These are phyloP conservation scores for Termitomyces sp. DNA, from an alignment of 1,284 basidiomycete species.

Conservation along the genomic window DNA sequence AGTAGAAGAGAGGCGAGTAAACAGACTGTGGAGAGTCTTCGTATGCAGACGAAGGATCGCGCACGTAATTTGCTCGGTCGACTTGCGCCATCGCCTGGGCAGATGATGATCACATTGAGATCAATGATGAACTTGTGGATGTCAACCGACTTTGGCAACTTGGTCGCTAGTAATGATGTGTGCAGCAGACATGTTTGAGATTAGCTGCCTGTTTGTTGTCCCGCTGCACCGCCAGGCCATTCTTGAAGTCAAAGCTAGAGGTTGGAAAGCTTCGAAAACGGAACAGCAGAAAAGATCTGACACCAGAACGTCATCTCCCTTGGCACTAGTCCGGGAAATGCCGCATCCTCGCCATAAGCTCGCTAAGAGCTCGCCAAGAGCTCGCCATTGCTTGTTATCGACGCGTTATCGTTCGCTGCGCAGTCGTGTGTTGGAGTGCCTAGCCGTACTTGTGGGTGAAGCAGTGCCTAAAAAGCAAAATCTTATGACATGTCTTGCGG, in stretches of 20 bases:
- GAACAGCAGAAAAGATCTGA: not conserved
- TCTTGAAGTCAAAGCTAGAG: not conserved
- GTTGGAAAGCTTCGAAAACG: too few species aligned
- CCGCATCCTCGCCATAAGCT: not conserved
- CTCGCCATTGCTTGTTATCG: not conserved
- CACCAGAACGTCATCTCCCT: not conserved
- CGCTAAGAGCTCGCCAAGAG: not conserved
- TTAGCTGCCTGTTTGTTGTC: slow-evolving; percentile 62
- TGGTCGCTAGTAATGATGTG: slow-evolving; percentile 53
- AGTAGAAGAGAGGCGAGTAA: not conserved
- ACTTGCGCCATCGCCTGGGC: slow-evolving; percentile 70
- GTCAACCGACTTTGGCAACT: slow-evolving; percentile 38
- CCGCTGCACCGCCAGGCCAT: slow-evolving; percentile 86
- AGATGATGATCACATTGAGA: not conserved
- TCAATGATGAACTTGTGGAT: not conserved
- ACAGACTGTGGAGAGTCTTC: slow-evolving; percentile 74
- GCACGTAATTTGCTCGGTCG: slow-evolving; percentile 74
- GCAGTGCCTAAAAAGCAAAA: too few species aligned
- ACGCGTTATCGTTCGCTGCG: too few species aligned
- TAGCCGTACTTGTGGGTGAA: too few species aligned
- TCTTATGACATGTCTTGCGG: not conserved
- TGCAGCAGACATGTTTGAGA: slow-evolving; percentile 56
- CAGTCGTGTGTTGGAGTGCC: not conserved
- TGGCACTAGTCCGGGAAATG: not conserved
- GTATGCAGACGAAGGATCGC: slow-evolving; percentile 53